A percentile compares a stretch with the other conserved stretches of the same genome.
phyloP scores from a whole-genome alignment of 176 grass and related monocot genomes.

The Aegilops longissima region DNA sequence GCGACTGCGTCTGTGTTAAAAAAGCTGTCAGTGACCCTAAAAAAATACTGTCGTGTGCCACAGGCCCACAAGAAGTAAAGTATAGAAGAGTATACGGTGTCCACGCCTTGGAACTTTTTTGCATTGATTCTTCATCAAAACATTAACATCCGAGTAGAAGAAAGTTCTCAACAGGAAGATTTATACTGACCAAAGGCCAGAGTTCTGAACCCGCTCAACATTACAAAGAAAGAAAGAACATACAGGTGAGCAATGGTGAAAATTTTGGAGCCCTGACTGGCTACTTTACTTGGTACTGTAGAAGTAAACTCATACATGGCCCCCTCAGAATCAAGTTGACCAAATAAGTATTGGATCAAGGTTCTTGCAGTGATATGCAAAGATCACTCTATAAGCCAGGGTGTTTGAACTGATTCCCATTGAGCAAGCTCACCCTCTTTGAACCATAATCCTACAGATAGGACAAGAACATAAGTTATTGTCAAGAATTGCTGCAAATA shows the following conservation, averaged over 20 bases:
- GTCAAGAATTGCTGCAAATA: not conserved
- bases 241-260: not conserved
- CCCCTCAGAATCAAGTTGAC: not conserved
- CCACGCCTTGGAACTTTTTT: not conserved
- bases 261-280: not conserved
- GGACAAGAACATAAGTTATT: not conserved
- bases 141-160: not conserved
- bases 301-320: not conserved
- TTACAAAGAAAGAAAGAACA: not conserved
- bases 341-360: not conserved
- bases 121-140: not conserved
- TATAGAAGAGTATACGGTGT: not conserved
- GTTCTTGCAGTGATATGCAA: not conserved
- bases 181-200: not conserved
- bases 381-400: constrained; percentile 74
- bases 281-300: not conserved
- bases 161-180: not conserved
- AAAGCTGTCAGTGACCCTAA: no score
- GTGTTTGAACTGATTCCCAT: constrained; percentile 75
- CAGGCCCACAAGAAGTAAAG: no score
- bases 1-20: no score
- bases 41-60: no score
- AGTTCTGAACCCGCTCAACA: not conserved
- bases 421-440: constrained; percentile 71
- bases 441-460: constrained; percentile 77